These are phyloP conservation scores for Coemansia sp. DNA, from an alignment of 192 early-diverging fungal genomes.

Conservation along the genomic window DNA sequence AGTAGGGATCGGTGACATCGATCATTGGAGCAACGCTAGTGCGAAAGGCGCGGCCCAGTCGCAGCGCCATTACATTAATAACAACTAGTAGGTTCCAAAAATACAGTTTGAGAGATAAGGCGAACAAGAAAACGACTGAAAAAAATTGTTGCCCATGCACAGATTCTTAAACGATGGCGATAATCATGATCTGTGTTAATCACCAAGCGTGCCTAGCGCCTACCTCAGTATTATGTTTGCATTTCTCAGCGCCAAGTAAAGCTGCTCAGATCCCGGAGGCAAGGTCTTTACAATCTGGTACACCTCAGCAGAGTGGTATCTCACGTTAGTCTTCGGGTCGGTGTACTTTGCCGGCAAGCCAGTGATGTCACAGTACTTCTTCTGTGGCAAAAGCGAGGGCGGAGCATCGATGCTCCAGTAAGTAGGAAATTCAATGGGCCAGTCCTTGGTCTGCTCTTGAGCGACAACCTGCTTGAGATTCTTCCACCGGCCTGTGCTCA, in stretches of 20 bases:
- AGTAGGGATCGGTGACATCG: constrained; percentile 72
- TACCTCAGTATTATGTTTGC: constrained; percentile 75
- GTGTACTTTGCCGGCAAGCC: constrained; percentile 84
- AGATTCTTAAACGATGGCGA: neutral
- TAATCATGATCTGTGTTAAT: neutral
- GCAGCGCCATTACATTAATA: constrained; percentile 19
- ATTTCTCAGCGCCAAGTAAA: constrained; percentile 75
- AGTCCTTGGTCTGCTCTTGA: constrained; percentile 64
- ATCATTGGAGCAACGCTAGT: constrained; percentile 77
- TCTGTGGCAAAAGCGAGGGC: constrained; percentile 79
- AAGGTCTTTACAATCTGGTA: constrained; percentile 74
- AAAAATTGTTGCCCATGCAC: neutral
- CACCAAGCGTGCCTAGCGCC: neutral
- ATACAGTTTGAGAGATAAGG: neutral
- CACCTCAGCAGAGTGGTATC: constrained; percentile 81
- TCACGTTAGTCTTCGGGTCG: constrained; percentile 82
- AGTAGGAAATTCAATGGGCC: constrained; percentile 65
- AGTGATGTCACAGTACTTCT: constrained; percentile 92
- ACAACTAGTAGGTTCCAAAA: neutral
- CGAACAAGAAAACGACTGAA: constrained; percentile 4
- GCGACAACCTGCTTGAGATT: constrained; percentile 82
- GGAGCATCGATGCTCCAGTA: constrained; percentile 84
- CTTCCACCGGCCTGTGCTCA: constrained; percentile 68
- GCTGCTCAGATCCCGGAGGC: constrained; percentile 77
- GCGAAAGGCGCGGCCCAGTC: constrained; percentile 25